A percentile compares a stretch with the other conserved stretches of the same genome.
These are phyloP conservation scores for Beta lomatogona DNA, from an alignment of 179 eudicot species.

Conservation along the genomic window DNA sequence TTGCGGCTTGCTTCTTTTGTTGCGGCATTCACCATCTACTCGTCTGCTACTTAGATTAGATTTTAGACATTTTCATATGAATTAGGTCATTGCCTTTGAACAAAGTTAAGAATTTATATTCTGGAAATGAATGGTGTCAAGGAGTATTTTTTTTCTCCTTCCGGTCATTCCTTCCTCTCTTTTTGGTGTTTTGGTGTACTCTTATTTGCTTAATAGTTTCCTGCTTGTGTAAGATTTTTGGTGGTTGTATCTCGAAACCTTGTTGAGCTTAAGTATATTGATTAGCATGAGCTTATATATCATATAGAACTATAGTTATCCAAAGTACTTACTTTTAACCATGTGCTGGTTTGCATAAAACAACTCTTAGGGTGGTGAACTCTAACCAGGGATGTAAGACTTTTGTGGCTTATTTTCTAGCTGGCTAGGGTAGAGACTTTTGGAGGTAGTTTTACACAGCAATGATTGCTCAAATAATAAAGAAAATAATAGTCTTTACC, in stretches of 20 bases:
- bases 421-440: neutral
- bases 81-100: neutral
- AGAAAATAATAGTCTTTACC: neutral
- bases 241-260: neutral
- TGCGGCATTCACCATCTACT: neutral
- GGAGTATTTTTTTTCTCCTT: neutral
- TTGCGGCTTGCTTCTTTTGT: slow-evolving; percentile 7
- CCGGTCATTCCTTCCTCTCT: no score
- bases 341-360: neutral
- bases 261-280: neutral
- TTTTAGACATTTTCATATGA: neutral
- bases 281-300: neutral
- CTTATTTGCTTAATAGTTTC: neutral
- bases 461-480: no score
- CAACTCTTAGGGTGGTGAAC: neutral
- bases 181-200: neutral
- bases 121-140: neutral
- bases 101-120: neutral
- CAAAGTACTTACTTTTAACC: neutral
- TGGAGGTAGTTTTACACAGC: neutral
- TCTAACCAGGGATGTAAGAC: neutral
- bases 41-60: neutral
- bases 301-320: neutral
- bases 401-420: neutral
- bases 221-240: neutral